Evolutionary conservation across 148 eudicot species (phyloP), one percentile per base, ranked within the genome.

Genomic region (Rheum nobile): DNA sequence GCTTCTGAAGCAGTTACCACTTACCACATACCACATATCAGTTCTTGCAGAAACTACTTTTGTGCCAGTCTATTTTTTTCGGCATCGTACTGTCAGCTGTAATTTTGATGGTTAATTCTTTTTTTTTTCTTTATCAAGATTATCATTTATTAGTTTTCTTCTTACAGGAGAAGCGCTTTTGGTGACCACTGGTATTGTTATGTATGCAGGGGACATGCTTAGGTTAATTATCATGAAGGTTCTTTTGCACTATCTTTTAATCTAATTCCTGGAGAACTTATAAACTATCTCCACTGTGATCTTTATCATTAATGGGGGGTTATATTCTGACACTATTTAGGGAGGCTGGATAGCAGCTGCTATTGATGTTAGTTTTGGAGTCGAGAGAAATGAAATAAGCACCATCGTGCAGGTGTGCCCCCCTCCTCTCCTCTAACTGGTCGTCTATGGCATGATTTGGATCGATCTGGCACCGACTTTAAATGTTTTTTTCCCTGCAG

Each of bases 131-230:
- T 31, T 13, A 31, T 61, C 68, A 61, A 61, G 35, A 61, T 28
- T 31, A 28, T 55, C 11, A 19, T 39, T 13, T 43, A 2, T 71
- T 42, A n/a, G 22, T 61, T 52, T 72, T 41, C 28, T 77, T 78
- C 74, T 82, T 80, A 26, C 75, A 91, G 98, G 99, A 76, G 99
- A 95, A 80, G 90, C 90, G 21, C 96, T 91, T 79, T 79, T 95
- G 83, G 93, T 91, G 77, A 87, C 93, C 28, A 77, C 80, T 75
- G 99, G 99, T 65, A 89, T 95, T 75, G 89, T 86, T 47, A 68
- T 87, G 7, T 95, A 88, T 87, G 82, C 85, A 77, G 99, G 99
- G 41, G 99, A 95, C 83, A 90, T 90, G 88, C 75, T 90, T 75
- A 81, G 83, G 71, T 86, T 82, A 76, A 91, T 90, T 44, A 71